Base-by-base conservation (phyloP, 768 basidiomycete species). In the Tricholomella constricta region DNA sequence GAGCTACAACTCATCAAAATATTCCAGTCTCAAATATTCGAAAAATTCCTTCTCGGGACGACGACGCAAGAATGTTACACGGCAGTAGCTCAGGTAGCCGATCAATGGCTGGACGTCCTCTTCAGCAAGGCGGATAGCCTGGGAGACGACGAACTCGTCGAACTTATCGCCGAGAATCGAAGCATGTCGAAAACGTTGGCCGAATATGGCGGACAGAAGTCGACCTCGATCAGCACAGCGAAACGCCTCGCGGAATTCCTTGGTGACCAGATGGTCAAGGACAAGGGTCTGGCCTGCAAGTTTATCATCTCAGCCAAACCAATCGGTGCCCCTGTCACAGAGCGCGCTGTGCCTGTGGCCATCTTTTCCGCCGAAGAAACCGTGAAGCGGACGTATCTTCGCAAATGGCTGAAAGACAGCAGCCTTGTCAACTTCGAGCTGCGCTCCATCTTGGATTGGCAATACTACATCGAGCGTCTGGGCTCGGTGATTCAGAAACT, bases 1-100 rank as follows among this genome's bases (percentile, higher is more conserved):
- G 97, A 99, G 68, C 78, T 98, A 32, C 96, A 98, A 66, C 84
- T 98, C 63, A 95, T 99, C 86, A 99, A 99, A 73, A 96, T 94
- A 60, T 99, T 99, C 81, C 97, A 99, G 67, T 91, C 93, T 1
- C 92, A 96, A 64, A 91, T 99, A 63, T 99, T 99, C 69, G 96
- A 97, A 72, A 96, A 91, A 65, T 99, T 98, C 76, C 73, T 99
- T 22, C 84, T 98, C 0, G 97, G 97, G 0, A 78, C 83, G 2
- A 98, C 95, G 1, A 92, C 91, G 2, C 88, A 96, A 65, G 95
- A 98, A 62, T 99, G 97, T 69, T 98, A 99, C 64, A 83, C 86
- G 3, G 92, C 89, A 1, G 97, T 99, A 20, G 96, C 97, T 1
- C 77, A 89, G 59, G 85, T 98, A 34, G 97, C 97, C 5, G 83